These are phyloP conservation scores for Kodamaea hsintzibuensis DNA, from an alignment of 805 yeast species.

Conservation along the genomic window DNA sequence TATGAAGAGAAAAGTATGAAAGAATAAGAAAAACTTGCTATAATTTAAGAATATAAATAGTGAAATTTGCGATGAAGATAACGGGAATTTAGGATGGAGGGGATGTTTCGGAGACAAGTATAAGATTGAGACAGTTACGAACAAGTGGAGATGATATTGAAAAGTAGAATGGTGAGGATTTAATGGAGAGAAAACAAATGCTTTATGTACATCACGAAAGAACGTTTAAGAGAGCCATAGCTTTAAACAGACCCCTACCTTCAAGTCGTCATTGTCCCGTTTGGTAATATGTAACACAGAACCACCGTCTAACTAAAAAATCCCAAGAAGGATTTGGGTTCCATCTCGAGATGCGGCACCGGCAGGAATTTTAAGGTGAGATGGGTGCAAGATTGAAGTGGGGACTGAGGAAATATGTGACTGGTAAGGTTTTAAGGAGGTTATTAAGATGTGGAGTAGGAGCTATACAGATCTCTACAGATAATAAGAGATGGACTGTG, in stretches of 20 bases:
- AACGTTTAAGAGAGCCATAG: neutral
- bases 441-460: neutral
- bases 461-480: no score
- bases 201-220: no score
- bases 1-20: neutral
- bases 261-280: neutral
- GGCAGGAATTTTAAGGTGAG: neutral
- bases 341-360: conserved; percentile 4
- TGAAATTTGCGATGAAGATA: neutral
- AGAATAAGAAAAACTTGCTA: neutral
- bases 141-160: neutral
- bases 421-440: neutral
- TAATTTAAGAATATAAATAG: neutral
- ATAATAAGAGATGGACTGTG: no score
- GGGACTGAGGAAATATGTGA: neutral
- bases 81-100: neutral
- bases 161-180: no score
- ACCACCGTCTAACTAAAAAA: neutral
- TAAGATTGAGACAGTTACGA: neutral
- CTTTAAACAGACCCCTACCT: neutral
- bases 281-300: neutral
- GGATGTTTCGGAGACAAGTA: neutral
- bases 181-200: no score
- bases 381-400: neutral
- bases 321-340: neutral